phyloP scores from a whole-genome alignment of 2,329 filamentous ascomycete species.

The Penicillium olsonii region DNA sequence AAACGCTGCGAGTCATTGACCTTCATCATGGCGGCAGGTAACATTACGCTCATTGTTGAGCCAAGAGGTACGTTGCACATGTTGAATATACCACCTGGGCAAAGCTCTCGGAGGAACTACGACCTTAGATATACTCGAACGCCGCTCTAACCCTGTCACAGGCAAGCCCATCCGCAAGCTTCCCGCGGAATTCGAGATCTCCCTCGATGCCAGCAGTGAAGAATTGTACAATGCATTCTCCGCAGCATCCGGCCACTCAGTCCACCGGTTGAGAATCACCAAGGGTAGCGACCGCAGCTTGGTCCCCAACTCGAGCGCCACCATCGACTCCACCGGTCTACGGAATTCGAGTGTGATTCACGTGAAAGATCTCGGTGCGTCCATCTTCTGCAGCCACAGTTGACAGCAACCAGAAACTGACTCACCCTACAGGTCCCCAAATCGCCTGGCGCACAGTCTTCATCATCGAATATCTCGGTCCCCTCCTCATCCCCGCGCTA shows the following conservation, averaged over 20 bases:
- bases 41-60: conserved; percentile 42
- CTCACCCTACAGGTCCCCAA: conserved; percentile 68
- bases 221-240: conserved; percentile 62
- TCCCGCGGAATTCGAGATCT: conserved; percentile 57
- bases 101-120: conserved; percentile 5
- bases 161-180: conserved; percentile 65
- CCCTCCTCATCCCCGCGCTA: conserved; percentile 80
- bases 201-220: conserved; percentile 52
- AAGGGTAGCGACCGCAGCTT: conserved; percentile 63
- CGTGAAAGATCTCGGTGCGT: conserved; percentile 88
- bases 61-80: conserved; percentile 41
- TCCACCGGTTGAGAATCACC: conserved; percentile 64
- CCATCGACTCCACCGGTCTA: conserved; percentile 58
- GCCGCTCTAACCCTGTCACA: conserved; percentile 31
- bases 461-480: conserved; percentile 91
- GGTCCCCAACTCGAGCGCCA: conserved; percentile 56
- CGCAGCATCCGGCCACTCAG: conserved; percentile 54
- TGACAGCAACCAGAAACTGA: conserved; percentile 18
- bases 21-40: conserved; percentile 31
- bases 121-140: conserved; percentile 3
- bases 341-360: conserved; percentile 66
- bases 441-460: conserved; percentile 93
- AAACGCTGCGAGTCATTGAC: background rate
- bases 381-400: background rate
- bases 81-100: conserved; percentile 3